phyloP scores from a whole-genome alignment of 2,329 filamentous ascomycete species.

The Fusarium odoratissimum region DNA sequence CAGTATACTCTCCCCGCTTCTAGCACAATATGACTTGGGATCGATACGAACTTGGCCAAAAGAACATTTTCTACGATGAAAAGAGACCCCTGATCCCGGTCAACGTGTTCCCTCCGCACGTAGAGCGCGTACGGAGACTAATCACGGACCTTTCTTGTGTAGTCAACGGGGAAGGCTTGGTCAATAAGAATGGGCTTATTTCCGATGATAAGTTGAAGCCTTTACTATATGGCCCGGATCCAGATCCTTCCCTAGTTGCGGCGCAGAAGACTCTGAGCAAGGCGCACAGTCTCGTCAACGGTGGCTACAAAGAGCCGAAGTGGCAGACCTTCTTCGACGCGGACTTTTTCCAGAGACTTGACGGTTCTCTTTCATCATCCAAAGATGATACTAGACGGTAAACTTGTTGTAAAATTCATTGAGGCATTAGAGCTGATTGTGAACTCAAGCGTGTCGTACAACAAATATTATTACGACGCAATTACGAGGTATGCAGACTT shows the following conservation, averaged over 20 bases:
- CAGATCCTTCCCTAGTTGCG: constrained; percentile 2
- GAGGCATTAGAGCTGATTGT: neutral
- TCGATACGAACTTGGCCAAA: constrained; percentile 9
- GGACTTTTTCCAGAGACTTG: neutral
- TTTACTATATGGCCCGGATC: neutral
- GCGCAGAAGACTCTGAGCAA: neutral
- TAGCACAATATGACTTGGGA: constrained; percentile 17
- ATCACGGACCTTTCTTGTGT: constrained; percentile 28
- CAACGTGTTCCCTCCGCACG: constrained; percentile 16
- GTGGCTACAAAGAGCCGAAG: neutral
- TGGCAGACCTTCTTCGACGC: neutral
- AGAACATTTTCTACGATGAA: constrained; percentile 24
- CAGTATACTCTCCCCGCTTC: neutral
- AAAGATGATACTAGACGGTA: neutral
- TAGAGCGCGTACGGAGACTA: constrained; percentile 20
- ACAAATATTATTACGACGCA: neutral
- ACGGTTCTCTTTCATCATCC: neutral
- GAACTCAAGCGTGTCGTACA: neutral
- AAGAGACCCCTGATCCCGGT: neutral
- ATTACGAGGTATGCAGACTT: neutral
- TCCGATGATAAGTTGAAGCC: neutral
- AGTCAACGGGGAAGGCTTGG: neutral
- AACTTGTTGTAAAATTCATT: neutral
- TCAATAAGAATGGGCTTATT: neutral
- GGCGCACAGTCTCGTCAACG: neutral